Evolutionary conservation across 306 rosid genomes (phyloP), one percentile per base, ranked within the genome.

Genomic region (Sechiopsis laciniata): DNA sequence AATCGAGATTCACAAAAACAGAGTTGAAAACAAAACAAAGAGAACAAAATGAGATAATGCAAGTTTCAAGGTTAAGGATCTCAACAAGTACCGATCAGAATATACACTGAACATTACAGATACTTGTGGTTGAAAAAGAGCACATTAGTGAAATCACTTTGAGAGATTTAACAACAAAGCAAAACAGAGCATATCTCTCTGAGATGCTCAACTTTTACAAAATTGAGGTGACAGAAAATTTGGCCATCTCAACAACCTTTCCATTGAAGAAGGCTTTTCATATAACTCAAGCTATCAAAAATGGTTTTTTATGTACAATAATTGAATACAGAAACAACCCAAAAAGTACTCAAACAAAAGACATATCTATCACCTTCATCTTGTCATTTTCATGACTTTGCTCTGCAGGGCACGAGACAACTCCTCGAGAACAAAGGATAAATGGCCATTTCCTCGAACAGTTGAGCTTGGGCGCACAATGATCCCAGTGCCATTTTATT

Each of bases 261-360:
- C 21, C 35, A 32, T 63, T 63, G 69, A 69, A 67, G 7, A 67
- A 67, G 55, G 58, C 74, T 50, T 51, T 50, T 50, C 54, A 69
- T 51, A 14, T 26, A 35, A 50, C 24, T 51, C 46, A 5, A 19
- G 73, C 22, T 69, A 46, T 69, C 73, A 69, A 69, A 69, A 69
- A 50, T 69, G 57, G 73, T 52, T 48, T 62, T 63, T 64, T 48
- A 40, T 69, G 73, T 69, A 69, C 73, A 69, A 48, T 69, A 50
- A 69, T 50, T 50, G 58, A 69, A 69, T 69, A 69, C 58, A 50
- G 58, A 69, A 69, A 69, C 13, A 48, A 48, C 57, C 40, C 40
- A 52, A 45, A 48, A 46, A 46, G 55, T 46, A 12, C 32, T 12
- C 4, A 68, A 48, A 45, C 24, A 48, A 45, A 45, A 50, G 35